Conservation (phyloP, 768 basidiomycete species). For the Crucibulum laeve region DNA sequence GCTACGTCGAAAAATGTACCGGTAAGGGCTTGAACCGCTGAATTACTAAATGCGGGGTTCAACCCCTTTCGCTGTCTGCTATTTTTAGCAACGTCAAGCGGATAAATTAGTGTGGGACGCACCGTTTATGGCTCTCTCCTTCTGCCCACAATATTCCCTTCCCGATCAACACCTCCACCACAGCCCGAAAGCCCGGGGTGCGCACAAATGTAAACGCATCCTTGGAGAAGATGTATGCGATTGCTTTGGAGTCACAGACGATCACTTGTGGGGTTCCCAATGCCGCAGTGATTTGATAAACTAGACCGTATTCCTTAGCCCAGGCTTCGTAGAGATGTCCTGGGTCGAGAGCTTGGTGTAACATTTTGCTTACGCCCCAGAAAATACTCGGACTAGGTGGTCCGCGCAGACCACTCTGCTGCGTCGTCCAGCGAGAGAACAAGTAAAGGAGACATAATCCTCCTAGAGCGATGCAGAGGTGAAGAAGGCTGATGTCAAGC, state of each 20-base stretch:
- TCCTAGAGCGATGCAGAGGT: background rate
- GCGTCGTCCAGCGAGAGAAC: background rate
- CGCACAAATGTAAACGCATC: constrained; percentile 21
- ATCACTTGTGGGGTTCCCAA: constrained; percentile 17
- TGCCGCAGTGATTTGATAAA: constrained; percentile 12
- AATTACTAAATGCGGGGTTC: constrained; percentile 10
- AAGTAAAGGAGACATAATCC: background rate
- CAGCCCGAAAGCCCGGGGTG: constrained; percentile 15
- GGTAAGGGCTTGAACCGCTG: constrained; percentile 4
- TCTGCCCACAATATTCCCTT: constrained; percentile 32
- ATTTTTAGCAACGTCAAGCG: background rate
- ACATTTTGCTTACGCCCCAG: constrained; percentile 6
- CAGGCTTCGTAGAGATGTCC: constrained; percentile 16
- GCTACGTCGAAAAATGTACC: constrained; percentile 8
- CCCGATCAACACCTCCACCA: constrained; percentile 26
- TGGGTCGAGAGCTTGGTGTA: constrained; percentile 8
- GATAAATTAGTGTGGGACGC: background rate
- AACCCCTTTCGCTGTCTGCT: constrained; percentile 10
- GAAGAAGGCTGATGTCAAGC: background rate
- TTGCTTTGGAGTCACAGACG: constrained; percentile 20
- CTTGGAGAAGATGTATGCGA: constrained; percentile 16
- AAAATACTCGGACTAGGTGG: constrained; percentile 9
- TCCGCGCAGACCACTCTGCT: constrained; percentile 8
- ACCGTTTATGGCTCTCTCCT: constrained; percentile 41
- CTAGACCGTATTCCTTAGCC: constrained; percentile 19